Percentiles rank a stretch among this genome's conserved stretches.
These are phyloP conservation scores for Forsythia viridissima DNA, from an alignment of 257 asterid species.

Conservation along the genomic window DNA sequence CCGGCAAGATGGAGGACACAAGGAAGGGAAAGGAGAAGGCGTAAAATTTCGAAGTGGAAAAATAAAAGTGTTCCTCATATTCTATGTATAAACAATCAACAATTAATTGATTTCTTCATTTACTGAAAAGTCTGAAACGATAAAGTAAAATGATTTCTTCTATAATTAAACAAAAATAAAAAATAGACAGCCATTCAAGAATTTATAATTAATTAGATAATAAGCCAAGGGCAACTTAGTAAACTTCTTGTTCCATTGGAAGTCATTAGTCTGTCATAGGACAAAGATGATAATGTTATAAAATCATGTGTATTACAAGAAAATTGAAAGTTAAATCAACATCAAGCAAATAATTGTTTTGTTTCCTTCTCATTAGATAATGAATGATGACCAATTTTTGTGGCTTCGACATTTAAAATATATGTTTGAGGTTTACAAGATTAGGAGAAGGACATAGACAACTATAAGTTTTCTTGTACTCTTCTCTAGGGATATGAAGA, in stretches of 20 bases:
- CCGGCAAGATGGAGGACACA: too few relatives aligned
- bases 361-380: not conserved
- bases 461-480: not conserved
- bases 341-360: not conserved
- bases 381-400: not conserved
- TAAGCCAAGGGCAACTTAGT: not conserved
- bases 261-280: too few relatives aligned
- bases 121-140: not conserved
- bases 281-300: not conserved
- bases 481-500: too few relatives aligned
- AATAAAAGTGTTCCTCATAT: too few relatives aligned
- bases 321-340: not conserved
- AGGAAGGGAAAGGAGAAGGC: not conserved
- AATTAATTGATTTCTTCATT: not conserved
- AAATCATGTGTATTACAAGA: not conserved
- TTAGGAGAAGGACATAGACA: not conserved
- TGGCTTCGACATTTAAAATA: not conserved
- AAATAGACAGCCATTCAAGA: too few relatives aligned
- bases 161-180: too few relatives aligned
- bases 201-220: too few relatives aligned
- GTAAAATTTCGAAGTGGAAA: not conserved
- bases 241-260: not conserved
- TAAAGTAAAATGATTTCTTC: not conserved
- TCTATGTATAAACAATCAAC: not conserved
- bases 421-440: not conserved